Percentiles rank a stretch among this genome's conserved stretches.
Evolutionary conservation across 2,329 filamentous ascomycete species (phyloP).

Genomic region (Chalaropsis thielavioides): DNA sequence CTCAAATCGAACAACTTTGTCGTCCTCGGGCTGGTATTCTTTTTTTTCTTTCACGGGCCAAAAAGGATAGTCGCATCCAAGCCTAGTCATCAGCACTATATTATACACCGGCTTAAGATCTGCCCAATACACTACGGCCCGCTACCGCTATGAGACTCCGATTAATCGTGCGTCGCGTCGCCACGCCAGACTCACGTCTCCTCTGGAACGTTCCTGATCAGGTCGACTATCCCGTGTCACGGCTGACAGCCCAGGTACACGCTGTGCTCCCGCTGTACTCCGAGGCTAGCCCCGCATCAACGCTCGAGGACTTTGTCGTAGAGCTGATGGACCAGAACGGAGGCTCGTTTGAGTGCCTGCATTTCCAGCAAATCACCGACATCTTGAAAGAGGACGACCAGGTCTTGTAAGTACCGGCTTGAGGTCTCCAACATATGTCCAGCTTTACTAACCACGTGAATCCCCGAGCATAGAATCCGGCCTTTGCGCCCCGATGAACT

Average conservation of each 20-base stretch:
- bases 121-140: background rate
- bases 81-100: background rate
- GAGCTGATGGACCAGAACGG: conserved; percentile 46
- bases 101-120: background rate
- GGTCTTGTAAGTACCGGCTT: conserved; percentile 47
- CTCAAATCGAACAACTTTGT: too few relatives aligned
- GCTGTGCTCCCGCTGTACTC: conserved; percentile 53
- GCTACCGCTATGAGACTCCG: conserved; percentile 47
- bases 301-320: conserved; percentile 77
- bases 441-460: conserved; percentile 16
- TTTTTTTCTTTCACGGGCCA: conserved; percentile 4
- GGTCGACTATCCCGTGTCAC: conserved; percentile 53
- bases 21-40: background rate
- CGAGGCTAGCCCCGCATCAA: conserved; percentile 52
- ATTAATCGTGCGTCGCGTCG: conserved; percentile 57
- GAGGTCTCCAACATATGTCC: background rate
- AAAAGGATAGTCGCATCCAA: background rate
- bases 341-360: conserved; percentile 69
- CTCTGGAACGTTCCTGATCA: conserved; percentile 51
- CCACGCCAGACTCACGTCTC: conserved; percentile 55
- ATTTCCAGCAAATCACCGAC: conserved; percentile 58
- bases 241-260: conserved; percentile 66
- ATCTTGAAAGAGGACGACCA: conserved; percentile 73
- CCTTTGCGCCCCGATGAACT: conserved; percentile 63
- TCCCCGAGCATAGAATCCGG: conserved; percentile 45